These are phyloP conservation scores for Boletus tylopilopsis DNA, from an alignment of 768 basidiomycete genomes.

Conservation along the genomic window DNA sequence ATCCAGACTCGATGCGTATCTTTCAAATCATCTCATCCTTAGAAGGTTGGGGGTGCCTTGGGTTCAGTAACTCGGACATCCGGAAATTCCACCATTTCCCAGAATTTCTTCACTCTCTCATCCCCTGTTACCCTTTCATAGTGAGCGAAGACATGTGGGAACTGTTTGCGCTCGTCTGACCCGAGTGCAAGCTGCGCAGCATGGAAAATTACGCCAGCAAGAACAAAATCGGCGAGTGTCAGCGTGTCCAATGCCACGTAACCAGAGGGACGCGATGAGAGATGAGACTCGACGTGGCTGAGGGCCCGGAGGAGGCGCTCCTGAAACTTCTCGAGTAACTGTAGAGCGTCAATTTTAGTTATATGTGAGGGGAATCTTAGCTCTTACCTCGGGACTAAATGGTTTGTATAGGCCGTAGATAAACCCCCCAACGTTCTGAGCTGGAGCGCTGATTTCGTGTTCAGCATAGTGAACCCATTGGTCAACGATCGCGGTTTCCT, in stretches of 20 bases:
- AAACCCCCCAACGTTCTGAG: not conserved
- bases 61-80: constrained; percentile 5
- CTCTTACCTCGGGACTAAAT: constrained; percentile 8
- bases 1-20: too few species aligned
- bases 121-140: constrained; percentile 18
- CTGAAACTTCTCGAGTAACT: not conserved
- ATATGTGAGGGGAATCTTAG: not conserved
- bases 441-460: constrained; percentile 5
- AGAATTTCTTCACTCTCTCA: constrained; percentile 9
- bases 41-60: not conserved
- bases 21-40: not conserved
- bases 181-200: constrained; percentile 7
- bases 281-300: constrained; percentile 13
- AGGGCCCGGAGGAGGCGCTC: constrained; percentile 4
- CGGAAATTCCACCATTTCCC: constrained; percentile 8
- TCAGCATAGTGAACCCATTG: constrained; percentile 16
- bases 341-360: not conserved
- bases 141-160: constrained; percentile 15
- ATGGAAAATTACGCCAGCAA: constrained; percentile 6
- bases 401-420: constrained; percentile 2
- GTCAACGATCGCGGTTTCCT: constrained; percentile 10
- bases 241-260: constrained; percentile 12
- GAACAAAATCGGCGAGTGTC: constrained; percentile 19
- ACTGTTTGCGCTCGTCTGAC: constrained; percentile 11
- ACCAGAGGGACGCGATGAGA: constrained; percentile 6